phyloP scores from a whole-genome alignment of 305 asterid species.

The Fraxinus xanthoxyloides region DNA sequence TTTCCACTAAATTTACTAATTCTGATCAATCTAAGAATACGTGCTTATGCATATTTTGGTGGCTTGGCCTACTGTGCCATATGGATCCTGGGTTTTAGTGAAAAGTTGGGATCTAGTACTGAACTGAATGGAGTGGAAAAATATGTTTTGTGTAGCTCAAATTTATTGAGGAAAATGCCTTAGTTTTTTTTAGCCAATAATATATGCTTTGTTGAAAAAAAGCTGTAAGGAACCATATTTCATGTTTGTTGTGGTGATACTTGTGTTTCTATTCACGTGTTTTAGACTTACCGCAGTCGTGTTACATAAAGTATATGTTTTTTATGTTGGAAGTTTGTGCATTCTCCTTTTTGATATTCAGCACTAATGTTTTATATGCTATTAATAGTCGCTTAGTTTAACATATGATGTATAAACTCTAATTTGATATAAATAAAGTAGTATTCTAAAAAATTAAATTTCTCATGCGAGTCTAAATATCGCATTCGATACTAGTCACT shows the following conservation, averaged over 20 bases:
- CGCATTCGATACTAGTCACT: not conserved
- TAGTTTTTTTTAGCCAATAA: constrained; percentile 1
- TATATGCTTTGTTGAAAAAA: constrained; percentile 5
- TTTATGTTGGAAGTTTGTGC: not conserved
- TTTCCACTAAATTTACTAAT: not conserved
- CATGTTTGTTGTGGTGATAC: not conserved
- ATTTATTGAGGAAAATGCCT: not conserved
- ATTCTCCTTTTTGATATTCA: not conserved
- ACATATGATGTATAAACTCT: not conserved
- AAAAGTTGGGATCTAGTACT: not conserved
- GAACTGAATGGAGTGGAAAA: not conserved
- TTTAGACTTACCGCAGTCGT: not conserved
- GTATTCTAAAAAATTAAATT: not conserved
- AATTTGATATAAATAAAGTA: not conserved
- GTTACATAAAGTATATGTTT: not conserved
- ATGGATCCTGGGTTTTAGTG: not conserved
- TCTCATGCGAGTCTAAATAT: not conserved
- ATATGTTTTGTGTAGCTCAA: not conserved
- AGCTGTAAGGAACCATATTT: not conserved
- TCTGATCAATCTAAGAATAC: not conserved
- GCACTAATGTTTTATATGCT: not conserved
- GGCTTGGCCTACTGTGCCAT: not conserved
- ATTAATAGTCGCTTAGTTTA: not conserved
- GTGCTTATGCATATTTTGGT: not conserved
- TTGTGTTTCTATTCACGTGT: not conserved